Evolutionary conservation across 73 alveolate species (phyloP), one percentile per base, ranked within the genome.

Genomic region (Effrenium voratum): DNA sequence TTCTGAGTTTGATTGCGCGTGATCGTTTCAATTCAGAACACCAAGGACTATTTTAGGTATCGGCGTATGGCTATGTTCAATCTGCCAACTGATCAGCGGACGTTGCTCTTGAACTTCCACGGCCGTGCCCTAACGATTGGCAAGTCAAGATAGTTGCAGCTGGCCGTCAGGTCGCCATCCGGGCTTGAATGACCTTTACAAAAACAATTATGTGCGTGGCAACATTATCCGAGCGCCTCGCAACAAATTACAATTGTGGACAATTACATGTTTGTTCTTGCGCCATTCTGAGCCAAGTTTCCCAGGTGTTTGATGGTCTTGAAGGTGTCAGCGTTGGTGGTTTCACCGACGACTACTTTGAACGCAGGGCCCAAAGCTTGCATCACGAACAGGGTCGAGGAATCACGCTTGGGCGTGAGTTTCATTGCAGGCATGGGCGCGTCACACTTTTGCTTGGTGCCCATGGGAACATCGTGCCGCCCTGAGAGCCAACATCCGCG

Each of bases 371-470:
- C 52, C 59, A n/a, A n/a, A n/a, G n/a, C n/a, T n/a, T n/a, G n/a
- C n/a, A n/a, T n/a, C n/a, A n/a, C n/a, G 3, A 2, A 2, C 19
- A 38, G 38, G 50, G 50, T n/a, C 83, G 6, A 72, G 15, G 38
- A 0, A 72, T 30, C 40, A 72, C n/a, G 5, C 15, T 19, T 34
- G 47, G 77, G 10, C 5, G 77, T 63, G 8, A 15, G 40, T 26
- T 63, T 63, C 77, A 63, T 76, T 12, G 16, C 52, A 83, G 95
- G 95, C n/a, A 87, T 87, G 95, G 98, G 98, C 30, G 75, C 98
- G 10, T 91, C 98, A 6, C 98, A 91, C 85, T 91, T 91, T 80
- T 91, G 98, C 85, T 40, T 91, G 77, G 98, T 91, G 76, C 98
- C 98, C 40, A 91, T 91, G 98, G 98, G 98, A 15, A 91, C 98